Percentiles rank a stretch among this genome's conserved stretches.
Evolutionary conservation across 371 early-diverging fungal genomes (phyloP).

Genomic region (Syncephalis plumigaleata): DNA sequence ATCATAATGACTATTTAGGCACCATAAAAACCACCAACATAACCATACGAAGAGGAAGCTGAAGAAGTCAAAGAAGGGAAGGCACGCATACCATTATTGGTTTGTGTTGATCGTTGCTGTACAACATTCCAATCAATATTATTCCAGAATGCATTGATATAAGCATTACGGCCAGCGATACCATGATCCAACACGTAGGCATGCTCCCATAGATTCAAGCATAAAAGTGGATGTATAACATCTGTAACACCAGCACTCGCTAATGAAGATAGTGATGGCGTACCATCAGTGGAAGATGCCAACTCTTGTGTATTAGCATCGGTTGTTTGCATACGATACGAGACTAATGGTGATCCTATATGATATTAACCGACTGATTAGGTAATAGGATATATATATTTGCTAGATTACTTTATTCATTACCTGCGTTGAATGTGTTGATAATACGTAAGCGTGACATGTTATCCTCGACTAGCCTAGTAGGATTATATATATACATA

Average conservation of each 20-base stretch:
- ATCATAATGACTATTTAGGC: too few species aligned
- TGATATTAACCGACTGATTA: slow-evolving; percentile 11
- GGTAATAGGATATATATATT: slow-evolving; percentile 9
- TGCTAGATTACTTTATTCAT: slow-evolving; percentile 14
- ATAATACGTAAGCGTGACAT: slow-evolving; percentile 24
- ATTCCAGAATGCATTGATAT: slow-evolving; percentile 32
- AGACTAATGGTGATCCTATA: slow-evolving; percentile 12
- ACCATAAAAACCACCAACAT: too few species aligned
- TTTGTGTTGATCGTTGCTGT: slow-evolving; percentile 2
- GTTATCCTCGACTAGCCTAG: slow-evolving; percentile 26
- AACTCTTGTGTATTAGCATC: neutral
- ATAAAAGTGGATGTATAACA: slow-evolving; percentile 22
- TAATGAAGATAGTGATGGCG: too few species aligned
- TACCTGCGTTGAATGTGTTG: slow-evolving; percentile 33
- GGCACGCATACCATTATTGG: neutral
- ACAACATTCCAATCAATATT: slow-evolving; percentile 28
- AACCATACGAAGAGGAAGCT: neutral
- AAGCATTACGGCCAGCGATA: slow-evolving; percentile 20
- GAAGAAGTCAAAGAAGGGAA: too few species aligned
- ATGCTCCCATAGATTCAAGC: slow-evolving; percentile 43
- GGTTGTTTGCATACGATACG: slow-evolving; percentile 4
- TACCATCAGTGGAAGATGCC: too few species aligned
- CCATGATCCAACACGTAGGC: slow-evolving; percentile 35
- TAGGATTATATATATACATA: too few species aligned
- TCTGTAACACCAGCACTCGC: too few species aligned